Evolutionary conservation across 1,284 basidiomycete species (phyloP), one percentile per base, ranked within the genome.

Genomic region (Afroboletus lepidellus): DNA sequence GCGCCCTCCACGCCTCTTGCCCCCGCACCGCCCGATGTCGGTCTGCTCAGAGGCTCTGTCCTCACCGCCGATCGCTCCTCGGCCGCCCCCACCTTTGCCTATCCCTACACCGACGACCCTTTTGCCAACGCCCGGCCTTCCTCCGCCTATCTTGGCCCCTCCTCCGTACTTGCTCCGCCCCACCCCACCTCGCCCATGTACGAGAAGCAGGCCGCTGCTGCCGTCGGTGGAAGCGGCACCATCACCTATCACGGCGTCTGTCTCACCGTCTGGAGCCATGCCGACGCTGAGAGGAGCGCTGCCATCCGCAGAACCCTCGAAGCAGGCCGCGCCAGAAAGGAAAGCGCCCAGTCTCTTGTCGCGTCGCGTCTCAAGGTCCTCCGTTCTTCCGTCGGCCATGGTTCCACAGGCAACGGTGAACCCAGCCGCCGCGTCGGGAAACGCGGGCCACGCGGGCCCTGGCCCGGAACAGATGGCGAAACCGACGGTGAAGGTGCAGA

Each of bases 211-310:
- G 63, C 73, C 0, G 55, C 69, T 34, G 68, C 72, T 23, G 74
- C 72, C 30, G 63, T 62, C 16, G 61, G 57, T 33, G 60, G 70
- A n/a, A 69, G 63, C 12, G 69, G 69, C 5, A 88, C 81, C 27
- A 67, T 89, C 55, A 85, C 87, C 12, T 96, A 93, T 67, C 84
- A 96, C 65, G 94, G 92, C 41, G 92, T 94, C 30, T 93, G 91
- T 58, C 77, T 97, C 47, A 93, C 91, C 4, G 92, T 96, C 0
- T 97, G 92, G 93, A 92, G 90, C 9, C 92, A 94, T 64, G 93
- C 92, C 25, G 94, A 97, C 64, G 84, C 86, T 3, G 87, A 93
- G 62, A 84, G 92, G 48, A 86, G 89, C 56, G 79, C 76, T 18
- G 90, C 90, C 2, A 92, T 92, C 60, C 84, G 90, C 27, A 82